These are phyloP conservation scores for Lactifluus subvellereus DNA, from an alignment of 768 basidiomycete species.

Conservation along the genomic window DNA sequence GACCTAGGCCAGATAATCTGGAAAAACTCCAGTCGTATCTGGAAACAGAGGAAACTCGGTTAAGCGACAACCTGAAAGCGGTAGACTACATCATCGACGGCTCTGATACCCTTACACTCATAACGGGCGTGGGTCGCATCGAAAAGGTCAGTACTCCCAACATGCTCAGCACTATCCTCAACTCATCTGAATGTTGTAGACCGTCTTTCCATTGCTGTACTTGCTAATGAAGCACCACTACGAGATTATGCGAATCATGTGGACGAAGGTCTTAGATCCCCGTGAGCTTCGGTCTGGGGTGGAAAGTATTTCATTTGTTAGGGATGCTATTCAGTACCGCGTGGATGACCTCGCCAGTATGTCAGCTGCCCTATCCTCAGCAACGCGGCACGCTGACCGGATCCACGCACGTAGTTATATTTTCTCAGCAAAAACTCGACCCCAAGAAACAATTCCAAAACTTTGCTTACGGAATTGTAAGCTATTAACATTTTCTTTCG, in stretches of 20 bases:
- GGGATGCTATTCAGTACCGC: conserved; percentile 5
- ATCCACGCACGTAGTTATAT: conserved; percentile 14
- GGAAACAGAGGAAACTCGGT: conserved; percentile 27
- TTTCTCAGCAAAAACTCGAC: conserved; percentile 24
- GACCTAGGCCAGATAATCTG: background rate
- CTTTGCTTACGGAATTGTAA: conserved; percentile 26
- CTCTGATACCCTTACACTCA: conserved; percentile 28
- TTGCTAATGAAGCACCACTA: conserved; percentile 24
- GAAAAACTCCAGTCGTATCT: conserved; percentile 26
- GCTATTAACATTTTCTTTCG: background rate
- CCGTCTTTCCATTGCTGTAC: conserved; percentile 19
- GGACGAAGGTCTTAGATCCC: conserved; percentile 1
- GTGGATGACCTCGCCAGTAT: conserved; percentile 7
- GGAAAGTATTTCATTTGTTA: background rate
- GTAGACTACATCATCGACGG: conserved; percentile 30
- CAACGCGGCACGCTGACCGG: background rate
- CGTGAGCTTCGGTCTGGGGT: conserved; percentile 1
- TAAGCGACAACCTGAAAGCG: conserved; percentile 26
- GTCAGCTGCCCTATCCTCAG: background rate
- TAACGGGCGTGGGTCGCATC: conserved; percentile 28
- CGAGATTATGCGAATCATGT: conserved; percentile 20
- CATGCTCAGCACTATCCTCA: no score
- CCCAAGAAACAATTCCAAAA: conserved; percentile 22
- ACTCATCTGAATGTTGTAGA: conserved; percentile 2
- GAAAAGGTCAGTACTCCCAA: conserved; percentile 26